Percentiles rank a stretch among this genome's conserved stretches.
These are phyloP conservation scores for Xylaria curta DNA, from an alignment of 495 filamentous ascomycete genomes.

Conservation along the genomic window DNA sequence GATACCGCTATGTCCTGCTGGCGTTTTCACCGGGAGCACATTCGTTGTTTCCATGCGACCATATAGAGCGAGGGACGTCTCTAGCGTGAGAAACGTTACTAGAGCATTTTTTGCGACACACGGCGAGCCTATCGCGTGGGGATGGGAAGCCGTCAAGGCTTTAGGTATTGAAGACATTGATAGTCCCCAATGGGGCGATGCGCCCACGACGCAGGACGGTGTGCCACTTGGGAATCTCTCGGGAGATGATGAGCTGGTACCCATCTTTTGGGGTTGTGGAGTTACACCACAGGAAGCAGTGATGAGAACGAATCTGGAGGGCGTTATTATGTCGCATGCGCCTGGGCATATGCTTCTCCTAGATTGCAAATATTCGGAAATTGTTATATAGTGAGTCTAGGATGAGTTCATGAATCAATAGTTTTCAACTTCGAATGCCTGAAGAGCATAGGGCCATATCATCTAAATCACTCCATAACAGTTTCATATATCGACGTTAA, in stretches of 20 bases:
- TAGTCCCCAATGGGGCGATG: constrained; percentile 54
- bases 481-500: neutral
- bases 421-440: no score
- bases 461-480: neutral
- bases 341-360: constrained; percentile 64
- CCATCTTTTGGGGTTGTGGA: constrained; percentile 66
- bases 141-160: constrained; percentile 56
- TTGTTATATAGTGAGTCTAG: neutral
- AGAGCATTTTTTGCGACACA: constrained; percentile 54
- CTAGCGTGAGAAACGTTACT: constrained; percentile 55
- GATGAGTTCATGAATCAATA: neutral
- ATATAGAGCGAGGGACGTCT: constrained; percentile 53
- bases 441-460: neutral
- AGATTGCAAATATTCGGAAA: constrained; percentile 49
- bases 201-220: constrained; percentile 42
- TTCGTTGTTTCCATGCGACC: constrained; percentile 64
- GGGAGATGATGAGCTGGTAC: constrained; percentile 50
- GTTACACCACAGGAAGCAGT: constrained; percentile 66
- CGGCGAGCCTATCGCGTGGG: constrained; percentile 67
- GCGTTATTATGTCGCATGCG: constrained; percentile 59
- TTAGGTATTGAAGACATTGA: constrained; percentile 56
- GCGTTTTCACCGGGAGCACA: constrained; percentile 55
- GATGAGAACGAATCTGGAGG: constrained; percentile 54
- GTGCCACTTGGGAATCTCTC: constrained; percentile 29
- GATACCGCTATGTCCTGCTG: constrained; percentile 56